A percentile compares a stretch with the other conserved stretches of the same genome.
phyloP scores from a whole-genome alignment of 495 filamentous ascomycete species.

The Glarea lozoyensis region DNA sequence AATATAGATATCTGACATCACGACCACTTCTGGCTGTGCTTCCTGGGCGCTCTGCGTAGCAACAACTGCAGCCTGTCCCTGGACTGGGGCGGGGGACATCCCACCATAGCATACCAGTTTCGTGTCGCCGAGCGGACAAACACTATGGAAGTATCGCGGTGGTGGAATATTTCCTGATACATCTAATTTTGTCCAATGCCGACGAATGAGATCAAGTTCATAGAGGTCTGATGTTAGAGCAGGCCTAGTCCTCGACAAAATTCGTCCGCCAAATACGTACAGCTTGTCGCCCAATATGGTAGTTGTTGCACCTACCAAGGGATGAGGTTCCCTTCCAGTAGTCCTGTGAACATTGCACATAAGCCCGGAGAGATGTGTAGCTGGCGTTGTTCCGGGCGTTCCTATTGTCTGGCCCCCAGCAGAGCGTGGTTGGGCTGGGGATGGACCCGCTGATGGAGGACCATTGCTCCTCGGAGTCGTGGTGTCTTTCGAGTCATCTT shows the following conservation, averaged over 20 bases:
- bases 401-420: slow-evolving; percentile 42
- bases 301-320: slow-evolving; percentile 89
- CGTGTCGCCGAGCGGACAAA: slow-evolving; percentile 85
- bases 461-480: slow-evolving; percentile 41
- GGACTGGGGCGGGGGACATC: slow-evolving; percentile 72
- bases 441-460: slow-evolving; percentile 38
- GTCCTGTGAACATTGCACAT: slow-evolving; percentile 91
- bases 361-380: slow-evolving; percentile 66
- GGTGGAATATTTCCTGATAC: slow-evolving; percentile 75
- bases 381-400: slow-evolving; percentile 30
- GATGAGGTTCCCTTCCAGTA: slow-evolving; percentile 82
- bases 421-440: slow-evolving; percentile 23
- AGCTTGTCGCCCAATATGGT: slow-evolving; percentile 90
- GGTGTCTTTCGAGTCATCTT: slow-evolving; percentile 36
- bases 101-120: slow-evolving; percentile 97
- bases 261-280: slow-evolving; percentile 90
- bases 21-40: slow-evolving; percentile 77
- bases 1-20: slow-evolving; percentile 97
- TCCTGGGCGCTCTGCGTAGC: slow-evolving; percentile 45
- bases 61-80: slow-evolving; percentile 27
- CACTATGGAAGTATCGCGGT: slow-evolving; percentile 92
- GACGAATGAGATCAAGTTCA: slow-evolving; percentile 80
- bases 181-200: slow-evolving; percentile 90
- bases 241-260: slow-evolving; percentile 72
- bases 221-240: slow-evolving; percentile 79